Evolutionary conservation across 2,329 filamentous ascomycete genomes (phyloP).

Genomic region (Claviceps pusilla): DNA sequence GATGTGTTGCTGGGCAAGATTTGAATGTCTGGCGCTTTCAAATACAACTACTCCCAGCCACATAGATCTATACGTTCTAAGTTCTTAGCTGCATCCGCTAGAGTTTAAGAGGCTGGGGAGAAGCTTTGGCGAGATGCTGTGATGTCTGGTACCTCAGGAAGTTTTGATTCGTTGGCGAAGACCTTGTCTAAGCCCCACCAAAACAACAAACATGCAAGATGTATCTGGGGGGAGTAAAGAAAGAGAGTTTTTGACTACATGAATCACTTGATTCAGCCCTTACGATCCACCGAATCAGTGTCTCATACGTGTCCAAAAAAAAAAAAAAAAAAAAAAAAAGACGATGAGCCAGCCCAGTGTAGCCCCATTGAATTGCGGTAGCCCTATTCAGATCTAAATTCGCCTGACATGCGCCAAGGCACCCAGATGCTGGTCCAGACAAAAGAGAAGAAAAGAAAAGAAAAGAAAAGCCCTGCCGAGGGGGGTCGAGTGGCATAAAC

Average conservation of each 20-base stretch:
- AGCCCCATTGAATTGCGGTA: no score
- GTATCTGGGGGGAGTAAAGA: no score
- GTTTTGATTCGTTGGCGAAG: no score
- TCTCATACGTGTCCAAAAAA: not conserved
- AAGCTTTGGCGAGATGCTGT: not conserved
- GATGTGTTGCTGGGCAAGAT: not conserved
- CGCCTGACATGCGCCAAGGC: not conserved
- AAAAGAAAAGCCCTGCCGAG: not conserved
- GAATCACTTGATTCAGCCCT: not conserved
- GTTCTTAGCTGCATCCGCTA: not conserved
- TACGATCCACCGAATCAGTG: not conserved
- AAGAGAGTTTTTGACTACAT: not conserved
- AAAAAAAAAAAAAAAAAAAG: not conserved
- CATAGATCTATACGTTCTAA: not conserved
- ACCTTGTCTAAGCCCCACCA: no score
- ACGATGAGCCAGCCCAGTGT: not conserved
- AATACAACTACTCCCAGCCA: not conserved
- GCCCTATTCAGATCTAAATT: not conserved
- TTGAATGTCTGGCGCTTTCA: not conserved
- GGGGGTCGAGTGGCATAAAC: not conserved
- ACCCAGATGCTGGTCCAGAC: not conserved
- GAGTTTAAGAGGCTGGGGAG: not conserved
- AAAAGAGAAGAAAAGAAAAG: not conserved
- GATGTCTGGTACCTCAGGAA: not conserved
- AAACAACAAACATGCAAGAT: no score